A percentile compares a stretch with the other conserved stretches of the same genome.
Conservation (phyloP, 768 basidiomycete species). For the Gymnopilus dilepis region DNA sequence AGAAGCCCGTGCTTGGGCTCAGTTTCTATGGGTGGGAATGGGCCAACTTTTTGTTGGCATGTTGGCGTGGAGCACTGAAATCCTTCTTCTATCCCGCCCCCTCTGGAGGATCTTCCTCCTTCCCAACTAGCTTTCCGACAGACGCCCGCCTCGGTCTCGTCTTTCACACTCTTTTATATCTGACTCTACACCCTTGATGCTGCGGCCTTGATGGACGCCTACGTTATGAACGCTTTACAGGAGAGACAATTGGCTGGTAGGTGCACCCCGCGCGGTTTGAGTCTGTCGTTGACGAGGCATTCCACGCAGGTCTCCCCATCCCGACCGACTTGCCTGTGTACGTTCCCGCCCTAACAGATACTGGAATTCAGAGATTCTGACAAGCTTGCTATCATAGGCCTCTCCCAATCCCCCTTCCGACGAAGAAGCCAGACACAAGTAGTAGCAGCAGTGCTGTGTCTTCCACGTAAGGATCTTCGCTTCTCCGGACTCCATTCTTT, state of each 20-base stretch:
- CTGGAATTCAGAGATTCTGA: neutral
- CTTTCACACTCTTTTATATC: conserved; percentile 8
- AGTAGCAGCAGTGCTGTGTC: neutral
- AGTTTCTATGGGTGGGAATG: conserved; percentile 18
- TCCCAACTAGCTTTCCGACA: conserved; percentile 14
- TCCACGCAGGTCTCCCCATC: conserved; percentile 6
- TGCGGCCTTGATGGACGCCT: conserved; percentile 34
- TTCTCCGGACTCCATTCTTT: neutral
- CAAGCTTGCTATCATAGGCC: neutral
- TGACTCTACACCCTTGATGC: neutral
- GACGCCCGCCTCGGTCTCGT: conserved; percentile 16
- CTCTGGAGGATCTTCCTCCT: conserved; percentile 5
- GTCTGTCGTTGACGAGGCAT: neutral
- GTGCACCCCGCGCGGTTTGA: conserved; percentile 1
- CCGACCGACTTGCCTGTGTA: conserved; percentile 4
- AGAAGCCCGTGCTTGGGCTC: conserved; percentile 19
- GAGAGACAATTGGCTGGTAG: conserved; percentile 25
- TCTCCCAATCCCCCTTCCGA: neutral
- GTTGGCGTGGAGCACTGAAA: conserved; percentile 8
- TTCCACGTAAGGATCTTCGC: neutral
- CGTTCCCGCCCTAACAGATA: neutral
- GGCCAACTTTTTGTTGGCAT: conserved; percentile 16
- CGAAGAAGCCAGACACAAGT: neutral
- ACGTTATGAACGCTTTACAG: conserved; percentile 10
- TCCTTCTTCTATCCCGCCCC: conserved; percentile 1